phyloP scores from a whole-genome alignment of 306 rosid species.

The Nissolia schottii region DNA sequence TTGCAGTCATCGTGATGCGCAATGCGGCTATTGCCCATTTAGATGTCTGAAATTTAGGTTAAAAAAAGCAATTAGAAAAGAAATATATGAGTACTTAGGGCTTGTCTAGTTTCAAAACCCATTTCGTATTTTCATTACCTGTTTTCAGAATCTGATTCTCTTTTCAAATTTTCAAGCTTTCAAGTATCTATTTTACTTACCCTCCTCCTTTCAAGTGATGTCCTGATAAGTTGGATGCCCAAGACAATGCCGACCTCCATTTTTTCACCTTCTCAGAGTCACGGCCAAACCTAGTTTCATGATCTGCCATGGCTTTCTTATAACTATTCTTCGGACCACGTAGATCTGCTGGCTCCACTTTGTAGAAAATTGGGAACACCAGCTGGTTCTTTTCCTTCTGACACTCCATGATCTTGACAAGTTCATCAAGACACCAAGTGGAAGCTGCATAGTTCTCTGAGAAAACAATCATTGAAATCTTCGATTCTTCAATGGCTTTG shows the following conservation, averaged over 20 bases:
- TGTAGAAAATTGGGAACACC: background rate
- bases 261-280: no score
- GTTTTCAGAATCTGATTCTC: no score
- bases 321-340: background rate
- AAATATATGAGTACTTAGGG: no score
- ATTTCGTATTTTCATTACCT: no score
- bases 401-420: background rate
- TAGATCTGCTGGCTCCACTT: conserved; percentile 8
- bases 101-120: no score
- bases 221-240: background rate
- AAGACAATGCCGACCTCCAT: background rate
- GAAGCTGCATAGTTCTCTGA: conserved; percentile 4
- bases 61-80: no score
- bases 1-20: no score
- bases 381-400: background rate
- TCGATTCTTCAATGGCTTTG: background rate
- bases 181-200: background rate
- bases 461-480: background rate
- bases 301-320: background rate
- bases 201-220: background rate
- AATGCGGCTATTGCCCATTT: no score
- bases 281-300: background rate
- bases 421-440: conserved; percentile 12
- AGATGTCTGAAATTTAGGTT: no score
- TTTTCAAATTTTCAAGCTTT: no score